These are phyloP conservation scores for Penicillium brasilianum DNA, from an alignment of 2,329 filamentous ascomycete genomes.

Conservation along the genomic window DNA sequence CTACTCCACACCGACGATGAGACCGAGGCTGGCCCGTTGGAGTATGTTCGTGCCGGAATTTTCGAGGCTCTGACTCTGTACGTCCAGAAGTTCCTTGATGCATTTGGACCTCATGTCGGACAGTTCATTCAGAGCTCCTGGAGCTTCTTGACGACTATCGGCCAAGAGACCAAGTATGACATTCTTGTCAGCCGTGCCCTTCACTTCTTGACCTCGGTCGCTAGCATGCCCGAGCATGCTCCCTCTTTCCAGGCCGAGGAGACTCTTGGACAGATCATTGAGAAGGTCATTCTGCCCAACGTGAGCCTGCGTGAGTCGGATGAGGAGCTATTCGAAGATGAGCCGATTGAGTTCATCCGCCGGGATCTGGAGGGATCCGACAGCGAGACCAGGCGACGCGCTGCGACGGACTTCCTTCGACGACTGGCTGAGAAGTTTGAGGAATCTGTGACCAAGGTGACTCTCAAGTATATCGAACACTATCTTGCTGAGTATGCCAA, in stretches of 20 bases:
- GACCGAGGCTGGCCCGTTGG: slow-evolving; percentile 80
- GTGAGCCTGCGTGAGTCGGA: slow-evolving; percentile 90
- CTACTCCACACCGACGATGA: slow-evolving; percentile 84
- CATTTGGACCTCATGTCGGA: slow-evolving; percentile 78
- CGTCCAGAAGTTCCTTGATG: slow-evolving; percentile 93
- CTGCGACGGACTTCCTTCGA: slow-evolving; percentile 91
- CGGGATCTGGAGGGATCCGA: slow-evolving; percentile 95
- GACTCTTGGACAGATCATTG: slow-evolving; percentile 83
- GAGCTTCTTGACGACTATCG: slow-evolving; percentile 85
- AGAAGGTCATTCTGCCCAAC: slow-evolving; percentile 95
- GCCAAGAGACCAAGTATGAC: slow-evolving; percentile 89
- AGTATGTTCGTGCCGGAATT: slow-evolving; percentile 89
- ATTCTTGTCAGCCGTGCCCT: slow-evolving; percentile 91
- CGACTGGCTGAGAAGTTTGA: slow-evolving; percentile 91
- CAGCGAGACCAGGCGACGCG: slow-evolving; percentile 87
- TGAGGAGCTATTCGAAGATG: slow-evolving; percentile 94
- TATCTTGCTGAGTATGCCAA: slow-evolving; percentile 78
- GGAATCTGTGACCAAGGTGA: slow-evolving; percentile 80
- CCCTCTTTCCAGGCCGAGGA: slow-evolving; percentile 81
- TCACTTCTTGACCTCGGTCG: slow-evolving; percentile 91
- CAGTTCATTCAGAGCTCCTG: slow-evolving; percentile 90
- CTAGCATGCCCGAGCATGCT: slow-evolving; percentile 76
- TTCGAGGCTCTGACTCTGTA: slow-evolving; percentile 90
- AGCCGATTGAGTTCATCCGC: slow-evolving; percentile 97
- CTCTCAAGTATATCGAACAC: slow-evolving; percentile 82